phyloP scores from a whole-genome alignment of 345 rosid species.

The Gossypium rotundifolium region DNA sequence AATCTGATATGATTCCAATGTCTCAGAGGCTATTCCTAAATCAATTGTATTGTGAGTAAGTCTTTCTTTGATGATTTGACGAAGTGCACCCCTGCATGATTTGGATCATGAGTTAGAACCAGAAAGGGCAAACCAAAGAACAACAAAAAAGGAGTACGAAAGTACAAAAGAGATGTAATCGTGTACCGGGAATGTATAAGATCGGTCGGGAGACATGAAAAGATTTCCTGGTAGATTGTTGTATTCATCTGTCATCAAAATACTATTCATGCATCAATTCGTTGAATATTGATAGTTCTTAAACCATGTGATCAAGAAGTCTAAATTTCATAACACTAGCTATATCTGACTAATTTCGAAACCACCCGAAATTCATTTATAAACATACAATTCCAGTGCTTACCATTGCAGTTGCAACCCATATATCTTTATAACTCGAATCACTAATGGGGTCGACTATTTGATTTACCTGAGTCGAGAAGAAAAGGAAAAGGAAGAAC shows the following conservation, averaged over 20 bases:
- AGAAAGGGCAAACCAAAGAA: background rate
- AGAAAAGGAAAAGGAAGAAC: constrained; percentile 10
- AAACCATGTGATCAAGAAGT: background rate
- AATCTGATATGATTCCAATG: constrained; percentile 59
- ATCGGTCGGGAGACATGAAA: constrained; percentile 87
- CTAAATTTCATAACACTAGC: background rate
- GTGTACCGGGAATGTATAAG: constrained; percentile 80
- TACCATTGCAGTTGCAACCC: constrained; percentile 92
- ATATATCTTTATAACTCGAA: constrained; percentile 78
- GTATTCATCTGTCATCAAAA: constrained; percentile 59
- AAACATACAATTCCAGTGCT: background rate
- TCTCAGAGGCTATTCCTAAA: constrained; percentile 79
- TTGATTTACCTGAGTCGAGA: constrained; percentile 44
- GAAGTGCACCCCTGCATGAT: constrained; percentile 41
- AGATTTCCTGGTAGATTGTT: constrained; percentile 78
- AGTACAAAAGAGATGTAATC: background rate
- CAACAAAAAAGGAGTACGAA: no score
- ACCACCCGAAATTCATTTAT: background rate
- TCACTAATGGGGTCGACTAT: constrained; percentile 79
- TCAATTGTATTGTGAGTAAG: constrained; percentile 81
- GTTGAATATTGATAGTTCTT: background rate
- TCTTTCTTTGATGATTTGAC: constrained; percentile 74
- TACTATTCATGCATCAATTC: background rate
- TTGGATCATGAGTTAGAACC: background rate
- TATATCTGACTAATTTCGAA: background rate